Evolutionary conservation across 2,329 filamentous ascomycete species (phyloP), one percentile per base, ranked within the genome.

Genomic region (Cucurbitaria berberidis): DNA sequence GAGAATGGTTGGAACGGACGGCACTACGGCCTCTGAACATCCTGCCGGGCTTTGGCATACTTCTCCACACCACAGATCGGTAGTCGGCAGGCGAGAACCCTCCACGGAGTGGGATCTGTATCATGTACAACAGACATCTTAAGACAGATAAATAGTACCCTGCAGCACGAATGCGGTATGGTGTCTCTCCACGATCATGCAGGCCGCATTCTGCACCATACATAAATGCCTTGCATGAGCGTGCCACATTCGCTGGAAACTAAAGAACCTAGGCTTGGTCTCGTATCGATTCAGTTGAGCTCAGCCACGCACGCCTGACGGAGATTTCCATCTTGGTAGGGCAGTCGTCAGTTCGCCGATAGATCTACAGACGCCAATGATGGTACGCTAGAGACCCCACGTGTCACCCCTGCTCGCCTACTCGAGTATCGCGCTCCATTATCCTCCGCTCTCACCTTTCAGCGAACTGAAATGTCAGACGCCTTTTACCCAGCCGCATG

Each of bases 361-460:
- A 36, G 44, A 43, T 43, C 45, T 44, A 43, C 39, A 22, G 30
- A 60, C 59, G 62, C 66, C 64, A 69, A 69, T 69, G 32, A 51
- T 43, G 42, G 39, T 45, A 52, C 57, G 55, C 55, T 60, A 52
- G 44, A 19, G 40, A 48, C 53, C 55, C 63, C 64, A 68, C 66
- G 64, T 69, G 65, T 27, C 34, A 49, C 60, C 45, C 49, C 36
- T 51, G 54, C 52, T 59, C 57, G 49, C 48, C 45, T 43, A 39
- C 44, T 56, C 47, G 41, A 63, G 44, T 47, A 39, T 50, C 45
- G n/a, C 22, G 34, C 34, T 48, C 50, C 50, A 45, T 48, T 27
- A 30, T 51, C 50, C 30, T 55, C 48, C 21, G 34, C 50, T 39
- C 29, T 53, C 57, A 59, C 42, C 54, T 56, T n/a, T 60, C 45